These are phyloP conservation scores for Marchantia paleacea DNA, from an alignment of 225 moss, liverwort and hornwort genomes.

Conservation along the genomic window DNA sequence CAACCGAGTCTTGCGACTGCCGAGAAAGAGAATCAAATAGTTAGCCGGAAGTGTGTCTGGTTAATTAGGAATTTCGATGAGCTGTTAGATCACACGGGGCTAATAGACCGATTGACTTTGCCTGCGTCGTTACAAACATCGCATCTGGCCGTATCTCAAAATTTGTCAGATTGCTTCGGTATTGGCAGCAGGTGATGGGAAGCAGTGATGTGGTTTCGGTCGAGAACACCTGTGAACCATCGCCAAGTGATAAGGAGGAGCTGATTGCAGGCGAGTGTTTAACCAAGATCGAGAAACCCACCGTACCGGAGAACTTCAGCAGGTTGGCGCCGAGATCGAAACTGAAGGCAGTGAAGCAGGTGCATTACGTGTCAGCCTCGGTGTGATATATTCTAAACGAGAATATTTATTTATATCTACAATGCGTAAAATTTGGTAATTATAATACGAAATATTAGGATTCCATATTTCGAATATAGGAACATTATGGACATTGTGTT, in stretches of 20 bases:
- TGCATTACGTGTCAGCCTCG: constrained; percentile 7
- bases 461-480: background rate
- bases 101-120: no score
- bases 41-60: background rate
- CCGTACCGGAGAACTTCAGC: constrained; percentile 51
- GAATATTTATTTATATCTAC: background rate
- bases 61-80: background rate
- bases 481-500: background rate
- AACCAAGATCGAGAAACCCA: constrained; percentile 37
- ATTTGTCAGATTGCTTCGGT: background rate
- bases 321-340: constrained; percentile 48
- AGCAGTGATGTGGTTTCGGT: background rate
- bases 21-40: background rate
- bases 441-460: background rate
- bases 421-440: background rate
- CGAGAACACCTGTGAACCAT: background rate
- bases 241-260: constrained; percentile 6
- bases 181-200: constrained; percentile 16
- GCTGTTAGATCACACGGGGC: background rate
- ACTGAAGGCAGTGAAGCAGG: constrained; percentile 74
- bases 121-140: background rate
- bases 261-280: constrained; percentile 18
- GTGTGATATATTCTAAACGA: background rate
- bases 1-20: background rate
- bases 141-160: background rate